Evolutionary conservation across 1,284 basidiomycete species (phyloP).

Genomic region (Leccinum pachyderme): DNA sequence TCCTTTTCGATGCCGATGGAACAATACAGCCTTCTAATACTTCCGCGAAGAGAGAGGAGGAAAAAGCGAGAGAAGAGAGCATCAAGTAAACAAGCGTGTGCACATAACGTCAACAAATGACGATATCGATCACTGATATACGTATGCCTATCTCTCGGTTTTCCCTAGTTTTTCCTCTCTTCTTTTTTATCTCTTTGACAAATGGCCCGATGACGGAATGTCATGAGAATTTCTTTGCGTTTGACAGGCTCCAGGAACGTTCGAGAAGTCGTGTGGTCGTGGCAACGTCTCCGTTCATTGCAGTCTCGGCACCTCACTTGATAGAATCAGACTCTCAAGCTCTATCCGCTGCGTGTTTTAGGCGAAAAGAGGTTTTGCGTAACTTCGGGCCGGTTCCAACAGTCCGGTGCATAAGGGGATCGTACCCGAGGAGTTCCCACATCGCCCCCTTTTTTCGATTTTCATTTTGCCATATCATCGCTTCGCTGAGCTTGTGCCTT

Average conservation of each 20-base stretch:
- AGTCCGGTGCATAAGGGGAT: constrained; percentile 1
- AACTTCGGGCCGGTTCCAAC: constrained; percentile 10
- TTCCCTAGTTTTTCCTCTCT: neutral
- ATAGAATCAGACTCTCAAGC: neutral
- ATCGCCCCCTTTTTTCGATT: neutral
- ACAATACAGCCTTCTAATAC: constrained; percentile 8
- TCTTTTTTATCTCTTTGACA: neutral
- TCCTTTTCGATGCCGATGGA: neutral
- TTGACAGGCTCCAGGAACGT: constrained; percentile 12
- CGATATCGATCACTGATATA: constrained; percentile 13
- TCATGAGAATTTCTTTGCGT: constrained; percentile 12
- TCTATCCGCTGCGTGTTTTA: neutral
- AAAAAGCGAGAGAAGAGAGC: neutral
- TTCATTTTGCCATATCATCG: neutral
- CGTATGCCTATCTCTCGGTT: constrained; percentile 9
- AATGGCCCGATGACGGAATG: constrained; percentile 18
- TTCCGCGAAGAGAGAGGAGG: constrained; percentile 2
- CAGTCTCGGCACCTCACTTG: neutral
- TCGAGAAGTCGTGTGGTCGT: neutral
- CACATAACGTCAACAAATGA: neutral
- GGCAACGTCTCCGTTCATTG: constrained; percentile 1
- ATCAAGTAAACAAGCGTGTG: neutral
- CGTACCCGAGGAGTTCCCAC: neutral
- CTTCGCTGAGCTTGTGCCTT: neutral
- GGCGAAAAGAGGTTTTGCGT: neutral